Evolutionary conservation across 805 yeast genomes (phyloP).

Genomic region (Candida corydali): DNA sequence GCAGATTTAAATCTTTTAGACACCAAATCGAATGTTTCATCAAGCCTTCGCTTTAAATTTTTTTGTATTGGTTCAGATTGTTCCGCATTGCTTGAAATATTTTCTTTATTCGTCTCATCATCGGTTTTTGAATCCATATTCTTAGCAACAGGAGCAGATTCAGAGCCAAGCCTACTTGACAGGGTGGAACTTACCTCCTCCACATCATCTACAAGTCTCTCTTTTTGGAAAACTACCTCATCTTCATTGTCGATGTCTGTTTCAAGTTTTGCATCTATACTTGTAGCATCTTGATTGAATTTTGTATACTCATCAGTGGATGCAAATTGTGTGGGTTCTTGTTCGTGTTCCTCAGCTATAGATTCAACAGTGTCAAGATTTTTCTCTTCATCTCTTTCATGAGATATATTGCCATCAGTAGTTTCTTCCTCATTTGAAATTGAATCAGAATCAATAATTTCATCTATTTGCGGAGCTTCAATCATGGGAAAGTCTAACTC

Average conservation of each 20-base stretch:
- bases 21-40: background rate
- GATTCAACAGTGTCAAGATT: background rate
- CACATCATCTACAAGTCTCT: background rate
- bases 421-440: background rate
- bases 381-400: background rate
- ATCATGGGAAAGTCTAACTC: background rate
- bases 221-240: background rate
- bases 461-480: background rate
- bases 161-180: background rate
- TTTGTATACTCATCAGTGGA: background rate
- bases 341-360: background rate
- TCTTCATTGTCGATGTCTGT: too few species aligned
- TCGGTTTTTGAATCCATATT: background rate
- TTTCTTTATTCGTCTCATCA: background rate
- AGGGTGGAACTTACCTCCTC: background rate
- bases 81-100: background rate
- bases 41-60: conserved; percentile 1
- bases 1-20: conserved; percentile 3
- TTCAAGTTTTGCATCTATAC: too few species aligned
- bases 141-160: background rate
- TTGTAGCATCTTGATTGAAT: too few species aligned
- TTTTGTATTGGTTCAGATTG: background rate
- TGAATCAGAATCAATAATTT: background rate
- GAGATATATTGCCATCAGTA: too few species aligned
- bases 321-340: background rate